These are phyloP conservation scores for Chrysanthemum makinoi DNA, from an alignment of 129 eudicot genomes.

Conservation along the genomic window DNA sequence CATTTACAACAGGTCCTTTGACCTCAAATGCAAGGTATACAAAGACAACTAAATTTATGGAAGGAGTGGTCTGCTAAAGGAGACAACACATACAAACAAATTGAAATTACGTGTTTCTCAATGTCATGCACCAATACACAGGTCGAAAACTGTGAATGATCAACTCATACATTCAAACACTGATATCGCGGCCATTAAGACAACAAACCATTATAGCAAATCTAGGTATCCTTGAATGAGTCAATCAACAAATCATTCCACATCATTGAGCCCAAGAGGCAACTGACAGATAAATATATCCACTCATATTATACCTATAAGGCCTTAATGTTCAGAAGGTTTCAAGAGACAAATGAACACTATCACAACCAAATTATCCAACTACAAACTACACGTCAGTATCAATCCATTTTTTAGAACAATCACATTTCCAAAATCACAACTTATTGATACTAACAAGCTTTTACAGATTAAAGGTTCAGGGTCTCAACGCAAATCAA, in stretches of 20 bases:
- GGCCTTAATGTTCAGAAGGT: constrained; percentile 10
- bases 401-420: constrained; percentile 23
- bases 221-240: background rate
- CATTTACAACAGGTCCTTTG: too few species aligned
- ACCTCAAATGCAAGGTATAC: too few species aligned
- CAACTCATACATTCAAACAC: constrained; percentile 15
- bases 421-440: constrained; percentile 31
- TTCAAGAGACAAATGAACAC: constrained; percentile 13
- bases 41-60: background rate
- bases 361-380: constrained; percentile 25
- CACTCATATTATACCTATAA: constrained; percentile 22
- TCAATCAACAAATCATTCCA: constrained; percentile 10
- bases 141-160: background rate
- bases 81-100: background rate
- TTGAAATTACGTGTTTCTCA: background rate
- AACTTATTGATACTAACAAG: constrained; percentile 18
- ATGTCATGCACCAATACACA: constrained; percentile 1
- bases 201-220: constrained; percentile 7
- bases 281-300: constrained; percentile 5
- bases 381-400: constrained; percentile 31
- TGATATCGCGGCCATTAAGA: background rate
- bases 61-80: background rate
- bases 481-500: constrained; percentile 18
- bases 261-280: constrained; percentile 15
- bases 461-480: constrained; percentile 30